Evolutionary conservation across 2,329 filamentous ascomycete species (phyloP), one percentile per base, ranked within the genome.

Genomic region (Lithohypha guttulata): DNA sequence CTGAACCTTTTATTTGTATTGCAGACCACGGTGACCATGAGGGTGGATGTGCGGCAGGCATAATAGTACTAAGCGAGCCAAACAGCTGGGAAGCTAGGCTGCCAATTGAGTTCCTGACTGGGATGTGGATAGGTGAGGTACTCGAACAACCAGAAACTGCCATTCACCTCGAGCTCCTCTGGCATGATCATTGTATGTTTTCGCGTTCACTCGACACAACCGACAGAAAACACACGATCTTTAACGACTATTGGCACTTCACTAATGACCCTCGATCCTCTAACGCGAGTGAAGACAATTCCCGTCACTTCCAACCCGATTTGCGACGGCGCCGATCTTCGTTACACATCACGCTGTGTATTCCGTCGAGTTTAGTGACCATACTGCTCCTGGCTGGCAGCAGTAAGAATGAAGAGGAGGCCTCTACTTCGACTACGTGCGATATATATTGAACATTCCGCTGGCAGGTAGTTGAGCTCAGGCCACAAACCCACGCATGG

Each of bases 401-500:
- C 35, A 39, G 35, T 21, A 39, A 39, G 19, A 18, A 39, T 39
- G 35, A 39, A 39, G 35, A 39, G 35, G 21, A 39, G 26, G 27
- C 35, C 26, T 21, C 20, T 39, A 14, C 19, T 17, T 15, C 26
- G 20, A 20, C 31, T 28, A 22, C 35, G 35, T 9, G 31, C 35
- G 18, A 39, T 30, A 7, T 14, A 39, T 14, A 39, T 39, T 31
- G 35, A 39, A 17, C 15, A 39, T 25, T 39, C 35, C 20, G 17
- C 26, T n/a, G 31, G 35, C 17, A 30, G 19, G 25, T 39, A 39
- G 26, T 14, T 13, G 6, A 19, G n/a, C n/a, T n/a, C 23, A 25
- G 23, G 8, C 26, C n/a, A n/a, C 26, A 28, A 39, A 13, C 18
- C 25, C 9, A 39, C 35, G 35, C 10, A 52, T 52, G 49, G 49